A percentile compares a stretch with the other conserved stretches of the same genome.
phyloP scores from a whole-genome alignment of 352 stramenopile species.

The Pythium dissimile region DNA sequence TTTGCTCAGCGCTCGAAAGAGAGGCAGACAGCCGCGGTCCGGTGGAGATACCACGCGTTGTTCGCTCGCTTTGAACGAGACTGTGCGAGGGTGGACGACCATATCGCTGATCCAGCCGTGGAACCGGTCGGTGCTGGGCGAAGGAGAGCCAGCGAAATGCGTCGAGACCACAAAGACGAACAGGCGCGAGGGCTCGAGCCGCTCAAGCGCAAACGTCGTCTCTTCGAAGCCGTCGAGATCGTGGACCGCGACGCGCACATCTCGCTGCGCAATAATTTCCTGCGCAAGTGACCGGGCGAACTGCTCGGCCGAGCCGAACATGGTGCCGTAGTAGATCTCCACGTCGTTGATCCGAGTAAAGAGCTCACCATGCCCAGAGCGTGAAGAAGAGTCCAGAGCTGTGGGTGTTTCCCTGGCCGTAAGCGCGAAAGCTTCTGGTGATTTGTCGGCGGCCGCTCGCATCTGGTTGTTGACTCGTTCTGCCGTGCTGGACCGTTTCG shows the following conservation, averaged over 20 bases:
- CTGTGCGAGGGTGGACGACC: background rate
- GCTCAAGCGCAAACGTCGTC: conserved; percentile 18
- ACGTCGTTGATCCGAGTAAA: conserved; percentile 44
- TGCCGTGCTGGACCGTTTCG: too few relatives aligned
- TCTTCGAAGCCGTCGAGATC: conserved; percentile 88
- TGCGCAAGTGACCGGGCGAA: conserved; percentile 82
- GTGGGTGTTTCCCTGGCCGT: too few relatives aligned
- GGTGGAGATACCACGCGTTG: too few relatives aligned
- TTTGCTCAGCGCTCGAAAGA: too few relatives aligned
- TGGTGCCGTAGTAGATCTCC: conserved; percentile 91
- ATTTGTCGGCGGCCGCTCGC: too few relatives aligned
- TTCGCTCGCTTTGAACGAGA: too few relatives aligned
- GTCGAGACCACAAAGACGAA: conserved; percentile 93
- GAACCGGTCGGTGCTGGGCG: conserved; percentile 91
- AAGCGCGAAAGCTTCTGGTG: too few relatives aligned
- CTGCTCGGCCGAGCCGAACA: conserved; percentile 92
- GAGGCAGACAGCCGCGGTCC: background rate
- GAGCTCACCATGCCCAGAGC: too few relatives aligned
- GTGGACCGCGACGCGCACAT: conserved; percentile 57
- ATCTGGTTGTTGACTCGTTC: too few relatives aligned
- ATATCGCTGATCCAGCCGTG: conserved; percentile 59
- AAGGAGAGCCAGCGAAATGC: conserved; percentile 93
- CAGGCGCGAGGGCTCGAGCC: conserved; percentile 18
- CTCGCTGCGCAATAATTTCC: conserved; percentile 46
- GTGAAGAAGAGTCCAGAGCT: too few relatives aligned